phyloP scores from a whole-genome alignment of 2,329 filamentous ascomycete genomes.

The Ophiocordyceps camponoti-saundersi region DNA sequence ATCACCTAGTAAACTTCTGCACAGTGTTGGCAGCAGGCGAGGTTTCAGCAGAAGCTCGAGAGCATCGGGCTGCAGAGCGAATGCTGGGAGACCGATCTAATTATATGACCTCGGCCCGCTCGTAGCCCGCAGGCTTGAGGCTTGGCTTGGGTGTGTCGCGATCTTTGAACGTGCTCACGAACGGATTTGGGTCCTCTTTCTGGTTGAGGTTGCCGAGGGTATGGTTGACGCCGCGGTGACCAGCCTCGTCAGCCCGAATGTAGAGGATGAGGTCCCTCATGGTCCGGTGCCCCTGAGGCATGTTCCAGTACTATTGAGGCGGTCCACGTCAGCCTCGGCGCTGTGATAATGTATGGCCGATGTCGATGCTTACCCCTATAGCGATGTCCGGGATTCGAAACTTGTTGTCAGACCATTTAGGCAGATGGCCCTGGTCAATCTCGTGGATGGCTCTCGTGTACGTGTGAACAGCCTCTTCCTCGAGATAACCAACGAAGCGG shows the following conservation, averaged over 20 bases:
- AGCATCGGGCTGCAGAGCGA: background rate
- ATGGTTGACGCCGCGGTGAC: slow-evolving; percentile 90
- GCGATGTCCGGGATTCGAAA: slow-evolving; percentile 78
- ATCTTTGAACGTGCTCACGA: slow-evolving; percentile 68
- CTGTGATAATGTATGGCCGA: background rate
- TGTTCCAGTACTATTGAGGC: slow-evolving; percentile 58
- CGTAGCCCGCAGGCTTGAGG: slow-evolving; percentile 56
- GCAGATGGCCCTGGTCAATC: slow-evolving; percentile 68
- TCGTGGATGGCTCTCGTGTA: slow-evolving; percentile 83
- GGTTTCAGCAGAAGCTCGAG: background rate
- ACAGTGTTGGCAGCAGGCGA: background rate
- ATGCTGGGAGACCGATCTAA: background rate
- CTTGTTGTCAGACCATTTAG: slow-evolving; percentile 55
- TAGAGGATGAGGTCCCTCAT: slow-evolving; percentile 84
- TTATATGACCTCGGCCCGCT: slow-evolving; percentile 63
- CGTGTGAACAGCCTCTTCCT: slow-evolving; percentile 92
- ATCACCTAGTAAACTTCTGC: background rate
- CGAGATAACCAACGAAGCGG: slow-evolving; percentile 90
- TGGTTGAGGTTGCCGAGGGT: slow-evolving; percentile 81
- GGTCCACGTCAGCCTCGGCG: background rate
- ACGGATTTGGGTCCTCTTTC: slow-evolving; percentile 79
- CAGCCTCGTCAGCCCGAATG: slow-evolving; percentile 76
- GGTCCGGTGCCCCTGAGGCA: slow-evolving; percentile 65
- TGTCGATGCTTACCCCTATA: slow-evolving; percentile 28
- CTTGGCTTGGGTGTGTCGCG: slow-evolving; percentile 47